Conservation (phyloP, 2,329 filamentous ascomycete species). For the Penicillium sp. region DNA sequence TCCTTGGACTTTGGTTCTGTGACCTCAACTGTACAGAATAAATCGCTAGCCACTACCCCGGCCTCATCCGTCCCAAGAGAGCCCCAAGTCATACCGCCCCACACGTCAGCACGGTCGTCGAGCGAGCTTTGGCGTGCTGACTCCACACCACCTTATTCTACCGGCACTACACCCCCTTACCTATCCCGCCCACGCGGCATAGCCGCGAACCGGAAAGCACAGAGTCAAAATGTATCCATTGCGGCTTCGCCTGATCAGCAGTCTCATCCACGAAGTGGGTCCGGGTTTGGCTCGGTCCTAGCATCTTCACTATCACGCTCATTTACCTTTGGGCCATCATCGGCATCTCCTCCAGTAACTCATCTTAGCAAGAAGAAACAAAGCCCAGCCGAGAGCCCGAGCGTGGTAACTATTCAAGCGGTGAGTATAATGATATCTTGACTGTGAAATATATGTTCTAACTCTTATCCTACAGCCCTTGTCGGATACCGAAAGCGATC, state of each 20-base stretch:
- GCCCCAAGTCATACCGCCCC: slow-evolving; percentile 32
- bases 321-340: slow-evolving; percentile 46
- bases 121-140: slow-evolving; percentile 53
- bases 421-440: slow-evolving; percentile 28
- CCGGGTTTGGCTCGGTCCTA: slow-evolving; percentile 43
- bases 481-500: slow-evolving; percentile 43
- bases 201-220: slow-evolving; percentile 42
- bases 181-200: slow-evolving; percentile 44
- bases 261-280: slow-evolving; percentile 38
- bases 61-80: slow-evolving; percentile 37
- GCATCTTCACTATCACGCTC: slow-evolving; percentile 48
- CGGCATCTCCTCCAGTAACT: slow-evolving; percentile 42
- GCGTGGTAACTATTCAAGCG: slow-evolving; percentile 24
- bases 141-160: slow-evolving; percentile 54
- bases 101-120: slow-evolving; percentile 53
- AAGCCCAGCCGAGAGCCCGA: slow-evolving; percentile 39
- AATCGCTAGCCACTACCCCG: slow-evolving; percentile 41
- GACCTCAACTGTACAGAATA: slow-evolving; percentile 41
- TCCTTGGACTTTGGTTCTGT: slow-evolving; percentile 51
- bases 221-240: slow-evolving; percentile 42
- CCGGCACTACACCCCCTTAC: slow-evolving; percentile 53
- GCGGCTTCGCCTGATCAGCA: slow-evolving; percentile 45
- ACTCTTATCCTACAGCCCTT: slow-evolving; percentile 26
- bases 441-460: slow-evolving; percentile 22
- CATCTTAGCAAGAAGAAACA: slow-evolving; percentile 36